Evolutionary conservation across 306 rosid genomes (phyloP).

Genomic region (Echinosophora koreensis): DNA sequence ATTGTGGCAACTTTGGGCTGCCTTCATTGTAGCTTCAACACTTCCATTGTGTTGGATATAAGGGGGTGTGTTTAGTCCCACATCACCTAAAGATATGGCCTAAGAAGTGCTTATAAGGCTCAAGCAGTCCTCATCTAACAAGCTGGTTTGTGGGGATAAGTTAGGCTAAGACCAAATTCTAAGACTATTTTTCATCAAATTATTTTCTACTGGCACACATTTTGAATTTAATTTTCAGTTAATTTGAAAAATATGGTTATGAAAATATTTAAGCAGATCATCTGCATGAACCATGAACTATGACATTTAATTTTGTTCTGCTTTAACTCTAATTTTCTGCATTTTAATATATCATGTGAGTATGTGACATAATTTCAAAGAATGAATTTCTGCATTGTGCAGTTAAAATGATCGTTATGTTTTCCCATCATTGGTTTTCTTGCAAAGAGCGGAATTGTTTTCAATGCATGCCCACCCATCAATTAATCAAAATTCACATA

Average conservation of each 20-base stretch:
- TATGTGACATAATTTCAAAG: background rate
- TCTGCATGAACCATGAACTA: constrained; percentile 32
- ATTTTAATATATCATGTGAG: constrained; percentile 18
- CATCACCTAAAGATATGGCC: no score
- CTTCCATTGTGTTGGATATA: no score
- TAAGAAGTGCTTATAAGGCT: no score
- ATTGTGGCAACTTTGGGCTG: no score
- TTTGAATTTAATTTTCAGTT: background rate
- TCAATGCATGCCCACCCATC: background rate
- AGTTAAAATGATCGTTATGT: constrained; percentile 31
- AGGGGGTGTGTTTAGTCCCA: no score
- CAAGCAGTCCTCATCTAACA: no score
- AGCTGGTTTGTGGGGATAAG: no score
- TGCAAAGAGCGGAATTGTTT: constrained; percentile 12
- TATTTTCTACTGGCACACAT: background rate
- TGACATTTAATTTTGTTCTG: background rate
- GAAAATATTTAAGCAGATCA: constrained; percentile 12
- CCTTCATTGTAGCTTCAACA: no score
- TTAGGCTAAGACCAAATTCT: no score
- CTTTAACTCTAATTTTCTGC: constrained; percentile 1
- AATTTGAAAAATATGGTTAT: constrained; percentile 8
- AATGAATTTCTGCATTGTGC: constrained; percentile 32
- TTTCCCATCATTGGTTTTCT: background rate
- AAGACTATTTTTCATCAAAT: background rate
- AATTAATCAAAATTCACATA: constrained; percentile 1